A percentile compares a stretch with the other conserved stretches of the same genome.
phyloP scores from a whole-genome alignment of 345 rosid genomes.

The Eucalyptus pumila region DNA sequence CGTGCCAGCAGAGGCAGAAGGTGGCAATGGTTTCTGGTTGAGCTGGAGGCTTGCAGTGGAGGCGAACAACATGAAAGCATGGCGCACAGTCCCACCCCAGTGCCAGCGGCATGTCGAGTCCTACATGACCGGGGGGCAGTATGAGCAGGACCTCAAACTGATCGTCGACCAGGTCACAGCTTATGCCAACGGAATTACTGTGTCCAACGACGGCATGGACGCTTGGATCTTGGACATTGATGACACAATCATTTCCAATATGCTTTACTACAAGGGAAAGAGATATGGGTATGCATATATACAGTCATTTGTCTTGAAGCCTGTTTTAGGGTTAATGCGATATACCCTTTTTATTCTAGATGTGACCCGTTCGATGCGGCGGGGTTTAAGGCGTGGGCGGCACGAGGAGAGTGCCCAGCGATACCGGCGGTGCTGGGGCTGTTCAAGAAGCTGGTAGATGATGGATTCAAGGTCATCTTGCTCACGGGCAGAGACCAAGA shows the following conservation, averaged over 20 bases:
- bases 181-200: slow-evolving; percentile 19
- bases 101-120: slow-evolving; percentile 43
- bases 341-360: slow-evolving; percentile 7
- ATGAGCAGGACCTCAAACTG: slow-evolving; percentile 44
- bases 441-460: slow-evolving; percentile 21
- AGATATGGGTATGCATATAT: slow-evolving; percentile 51
- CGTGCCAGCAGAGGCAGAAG: not conserved
- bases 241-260: slow-evolving; percentile 84
- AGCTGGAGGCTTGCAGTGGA: slow-evolving; percentile 86
- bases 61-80: slow-evolving; percentile 59
- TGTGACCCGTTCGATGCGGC: slow-evolving; percentile 75
- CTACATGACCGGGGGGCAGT: slow-evolving; percentile 77
- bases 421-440: slow-evolving; percentile 44
- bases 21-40: slow-evolving; percentile 16
- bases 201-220: slow-evolving; percentile 47
- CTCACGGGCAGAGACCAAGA: slow-evolving; percentile 73
- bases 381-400: slow-evolving; percentile 64
- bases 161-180: slow-evolving; percentile 30
- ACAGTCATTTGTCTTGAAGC: not conserved
- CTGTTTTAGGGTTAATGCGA: not conserved
- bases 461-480: slow-evolving; percentile 62
- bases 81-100: slow-evolving; percentile 64
- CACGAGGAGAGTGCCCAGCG: slow-evolving; percentile 54
- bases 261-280: slow-evolving; percentile 52
- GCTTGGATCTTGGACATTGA: slow-evolving; percentile 92